Conservation (phyloP, 2,329 filamentous ascomycete species). For the Cadophora malorum region DNA sequence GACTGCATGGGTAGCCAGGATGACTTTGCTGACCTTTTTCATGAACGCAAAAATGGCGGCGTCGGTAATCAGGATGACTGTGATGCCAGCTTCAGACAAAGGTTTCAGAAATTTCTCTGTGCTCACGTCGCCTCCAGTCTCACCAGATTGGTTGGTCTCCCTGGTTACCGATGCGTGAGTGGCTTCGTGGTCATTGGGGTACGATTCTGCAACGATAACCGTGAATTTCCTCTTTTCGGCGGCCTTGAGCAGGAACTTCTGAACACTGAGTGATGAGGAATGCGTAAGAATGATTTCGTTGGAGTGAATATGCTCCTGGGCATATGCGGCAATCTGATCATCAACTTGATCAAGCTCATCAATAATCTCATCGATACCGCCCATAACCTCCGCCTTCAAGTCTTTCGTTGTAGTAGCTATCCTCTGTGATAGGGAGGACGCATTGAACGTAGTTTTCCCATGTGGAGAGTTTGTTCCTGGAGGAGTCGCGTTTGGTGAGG, state of each 20-base stretch:
- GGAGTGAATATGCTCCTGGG: slow-evolving; percentile 90
- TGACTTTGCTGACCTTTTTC: slow-evolving; percentile 93
- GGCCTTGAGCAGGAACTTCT: slow-evolving; percentile 87
- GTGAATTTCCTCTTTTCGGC: slow-evolving; percentile 92
- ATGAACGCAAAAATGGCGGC: slow-evolving; percentile 91
- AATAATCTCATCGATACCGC: slow-evolving; percentile 93
- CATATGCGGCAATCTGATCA: slow-evolving; percentile 87
- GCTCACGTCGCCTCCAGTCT: slow-evolving; percentile 47
- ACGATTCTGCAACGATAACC: slow-evolving; percentile 80
- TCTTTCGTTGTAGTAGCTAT: slow-evolving; percentile 58
- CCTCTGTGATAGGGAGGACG: slow-evolving; percentile 40
- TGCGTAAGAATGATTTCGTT: slow-evolving; percentile 93
- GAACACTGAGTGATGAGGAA: slow-evolving; percentile 83
- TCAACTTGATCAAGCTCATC: slow-evolving; percentile 94
- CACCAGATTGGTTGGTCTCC: slow-evolving; percentile 52
- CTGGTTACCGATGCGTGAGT: slow-evolving; percentile 70
- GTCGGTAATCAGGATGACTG: slow-evolving; percentile 83
- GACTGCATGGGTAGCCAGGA: slow-evolving; percentile 86
- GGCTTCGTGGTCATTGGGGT: slow-evolving; percentile 70
- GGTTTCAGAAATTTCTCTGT: slow-evolving; percentile 73
- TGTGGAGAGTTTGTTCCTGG: slow-evolving; percentile 58
- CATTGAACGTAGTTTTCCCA: slow-evolving; percentile 43
- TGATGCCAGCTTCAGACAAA: slow-evolving; percentile 77
- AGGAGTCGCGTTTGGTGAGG: slow-evolving; percentile 61
- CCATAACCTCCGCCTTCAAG: slow-evolving; percentile 87